These are phyloP conservation scores for Pseudozyma sp. DNA, from an alignment of 1,284 basidiomycete species.

Conservation along the genomic window DNA sequence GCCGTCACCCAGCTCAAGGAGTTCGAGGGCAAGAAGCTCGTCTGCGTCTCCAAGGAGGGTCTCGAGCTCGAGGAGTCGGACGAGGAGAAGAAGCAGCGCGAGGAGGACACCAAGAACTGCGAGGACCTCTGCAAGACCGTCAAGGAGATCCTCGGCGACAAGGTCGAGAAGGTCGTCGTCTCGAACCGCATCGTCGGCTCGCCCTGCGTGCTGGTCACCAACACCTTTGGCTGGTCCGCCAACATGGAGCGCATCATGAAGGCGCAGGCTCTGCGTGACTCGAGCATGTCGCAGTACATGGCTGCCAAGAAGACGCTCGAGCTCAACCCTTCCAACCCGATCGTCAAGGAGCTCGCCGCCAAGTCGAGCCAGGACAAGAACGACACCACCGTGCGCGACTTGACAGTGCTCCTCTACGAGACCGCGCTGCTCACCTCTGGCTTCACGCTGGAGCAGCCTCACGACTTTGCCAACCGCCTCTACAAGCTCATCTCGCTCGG, in stretches of 20 bases:
- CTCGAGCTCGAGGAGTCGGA: constrained; percentile 99
- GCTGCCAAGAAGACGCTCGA: constrained; percentile 93
- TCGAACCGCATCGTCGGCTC: constrained; percentile 81
- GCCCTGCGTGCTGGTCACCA: constrained; percentile 77
- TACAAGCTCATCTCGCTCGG: constrained; percentile 91
- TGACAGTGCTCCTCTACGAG: constrained; percentile 96
- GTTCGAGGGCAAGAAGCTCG: constrained; percentile 97
- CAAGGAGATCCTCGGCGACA: constrained; percentile 98
- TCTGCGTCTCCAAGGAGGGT: constrained; percentile 99
- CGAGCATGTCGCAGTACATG: constrained; percentile 99
- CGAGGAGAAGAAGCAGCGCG: constrained; percentile 92
- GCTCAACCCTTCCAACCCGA: constrained; percentile 92
- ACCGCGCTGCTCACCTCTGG: constrained; percentile 80
- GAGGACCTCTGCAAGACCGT: constrained; percentile 91
- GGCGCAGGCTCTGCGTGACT: constrained; percentile 97
- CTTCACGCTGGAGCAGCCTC: constrained; percentile 94
- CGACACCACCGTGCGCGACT: constrained; percentile 92
- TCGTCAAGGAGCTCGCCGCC: constrained; percentile 93
- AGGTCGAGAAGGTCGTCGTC: constrained; percentile 98
- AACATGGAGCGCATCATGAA: constrained; percentile 99
- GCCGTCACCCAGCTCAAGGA: constrained; percentile 94
- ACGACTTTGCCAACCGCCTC: constrained; percentile 94
- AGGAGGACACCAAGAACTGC: constrained; percentile 86
- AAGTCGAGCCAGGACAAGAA: constrained; percentile 97
- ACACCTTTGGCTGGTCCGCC: constrained; percentile 98